Conservation (phyloP, 2,329 filamentous ascomycete genomes). For the Arthrinium phaeospermum region DNA sequence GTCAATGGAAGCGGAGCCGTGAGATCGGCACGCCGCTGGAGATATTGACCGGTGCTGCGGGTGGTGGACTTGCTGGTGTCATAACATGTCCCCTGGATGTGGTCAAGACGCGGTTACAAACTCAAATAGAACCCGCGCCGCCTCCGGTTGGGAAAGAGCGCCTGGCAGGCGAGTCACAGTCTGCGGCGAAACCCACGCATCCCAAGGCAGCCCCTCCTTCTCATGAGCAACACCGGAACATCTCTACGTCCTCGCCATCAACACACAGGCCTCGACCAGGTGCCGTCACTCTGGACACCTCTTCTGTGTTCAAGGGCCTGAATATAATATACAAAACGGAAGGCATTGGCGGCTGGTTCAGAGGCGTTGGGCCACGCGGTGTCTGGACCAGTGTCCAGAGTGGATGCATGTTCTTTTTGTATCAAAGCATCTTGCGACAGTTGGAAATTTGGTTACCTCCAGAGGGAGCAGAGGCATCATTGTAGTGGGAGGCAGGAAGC, state of each 20-base stretch:
- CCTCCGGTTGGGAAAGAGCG: slow-evolving; percentile 35
- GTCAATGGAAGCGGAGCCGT: slow-evolving; percentile 75
- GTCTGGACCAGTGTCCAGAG: slow-evolving; percentile 99
- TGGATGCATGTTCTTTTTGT: slow-evolving; percentile 94
- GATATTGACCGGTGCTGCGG: slow-evolving; percentile 85
- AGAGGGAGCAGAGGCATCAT: slow-evolving; percentile 38
- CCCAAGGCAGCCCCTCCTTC: slow-evolving; percentile 37
- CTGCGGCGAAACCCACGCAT: slow-evolving; percentile 31
- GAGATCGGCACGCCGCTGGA: slow-evolving; percentile 88
- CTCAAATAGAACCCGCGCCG: slow-evolving; percentile 68
- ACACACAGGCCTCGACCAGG: slow-evolving; percentile 82
- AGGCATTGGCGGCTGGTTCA: slow-evolving; percentile 88
- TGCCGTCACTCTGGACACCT: slow-evolving; percentile 82
- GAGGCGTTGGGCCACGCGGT: slow-evolving; percentile 88
- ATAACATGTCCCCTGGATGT: slow-evolving; percentile 96
- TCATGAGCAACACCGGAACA: slow-evolving; percentile 68
- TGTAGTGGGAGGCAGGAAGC: slow-evolving; percentile 25
- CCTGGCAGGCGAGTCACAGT: slow-evolving; percentile 29
- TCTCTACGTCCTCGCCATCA: slow-evolving; percentile 89
- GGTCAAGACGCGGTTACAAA: slow-evolving; percentile 92
- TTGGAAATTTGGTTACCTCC: slow-evolving; percentile 62
- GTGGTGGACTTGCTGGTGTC: slow-evolving; percentile 90
- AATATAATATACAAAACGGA: slow-evolving; percentile 89
- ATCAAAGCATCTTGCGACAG: slow-evolving; percentile 83
- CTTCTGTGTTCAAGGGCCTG: slow-evolving; percentile 84